These are phyloP conservation scores for Antrodiella citrinella DNA, from an alignment of 768 basidiomycete genomes.

Conservation along the genomic window DNA sequence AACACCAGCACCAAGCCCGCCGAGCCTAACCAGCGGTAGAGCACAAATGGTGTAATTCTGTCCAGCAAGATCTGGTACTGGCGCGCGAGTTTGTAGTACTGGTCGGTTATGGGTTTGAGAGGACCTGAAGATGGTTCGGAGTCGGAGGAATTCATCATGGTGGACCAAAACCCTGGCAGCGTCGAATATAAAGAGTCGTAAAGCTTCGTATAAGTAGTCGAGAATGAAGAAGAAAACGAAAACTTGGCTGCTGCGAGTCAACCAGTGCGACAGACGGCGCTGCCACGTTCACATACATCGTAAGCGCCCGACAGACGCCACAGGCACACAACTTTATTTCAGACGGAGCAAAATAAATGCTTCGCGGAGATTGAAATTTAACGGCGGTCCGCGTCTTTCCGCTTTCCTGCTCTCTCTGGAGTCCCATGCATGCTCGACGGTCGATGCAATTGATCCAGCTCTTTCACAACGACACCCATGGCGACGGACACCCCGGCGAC, in stretches of 20 bases:
- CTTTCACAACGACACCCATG: background rate
- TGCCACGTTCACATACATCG: background rate
- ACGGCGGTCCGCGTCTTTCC: conserved; percentile 7
- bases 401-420: no score
- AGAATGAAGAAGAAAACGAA: background rate
- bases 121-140: conserved; percentile 14
- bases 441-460: background rate
- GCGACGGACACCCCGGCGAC: conserved; percentile 22
- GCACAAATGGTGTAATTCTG: conserved; percentile 80
- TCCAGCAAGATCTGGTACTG: conserved; percentile 88
- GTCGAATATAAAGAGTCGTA: conserved; percentile 2
- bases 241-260: background rate
- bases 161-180: no score
- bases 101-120: conserved; percentile 21
- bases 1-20: conserved; percentile 67
- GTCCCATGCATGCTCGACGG: conserved; percentile 1
- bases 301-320: background rate
- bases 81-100: conserved; percentile 49
- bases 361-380: background rate
- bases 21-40: conserved; percentile 86
- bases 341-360: background rate
- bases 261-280: background rate
- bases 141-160: conserved; percentile 23
- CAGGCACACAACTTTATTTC: background rate
- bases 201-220: background rate